Evolutionary conservation across 2,329 filamentous ascomycete species (phyloP).

Genomic region (Gremmenia infestans): DNA sequence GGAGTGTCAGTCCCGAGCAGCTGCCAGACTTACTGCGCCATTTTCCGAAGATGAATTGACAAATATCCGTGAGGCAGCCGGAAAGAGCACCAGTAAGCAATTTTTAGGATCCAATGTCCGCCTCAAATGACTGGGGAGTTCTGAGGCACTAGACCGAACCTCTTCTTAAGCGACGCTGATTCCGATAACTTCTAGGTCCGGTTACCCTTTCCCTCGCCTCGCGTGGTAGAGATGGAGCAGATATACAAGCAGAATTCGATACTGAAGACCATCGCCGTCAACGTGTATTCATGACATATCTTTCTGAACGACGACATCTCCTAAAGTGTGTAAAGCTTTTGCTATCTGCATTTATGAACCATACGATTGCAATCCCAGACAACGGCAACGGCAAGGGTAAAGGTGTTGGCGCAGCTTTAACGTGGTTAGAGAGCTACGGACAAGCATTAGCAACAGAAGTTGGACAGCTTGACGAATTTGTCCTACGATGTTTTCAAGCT

Average conservation of each 20-base stretch:
- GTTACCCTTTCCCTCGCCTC: slow-evolving; percentile 38
- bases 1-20: slow-evolving; percentile 78
- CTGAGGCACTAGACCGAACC: too few relatives aligned
- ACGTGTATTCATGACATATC: slow-evolving; percentile 66
- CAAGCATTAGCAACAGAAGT: slow-evolving; percentile 7
- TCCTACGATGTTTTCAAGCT: slow-evolving; percentile 41
- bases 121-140: too few relatives aligned
- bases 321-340: slow-evolving; percentile 54
- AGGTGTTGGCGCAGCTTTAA: neutral
- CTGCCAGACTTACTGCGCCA: slow-evolving; percentile 63
- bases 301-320: slow-evolving; percentile 66
- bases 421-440: slow-evolving; percentile 13
- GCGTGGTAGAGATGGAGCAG: slow-evolving; percentile 31
- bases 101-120: too few relatives aligned
- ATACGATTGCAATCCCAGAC: neutral
- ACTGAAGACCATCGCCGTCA: slow-evolving; percentile 56
- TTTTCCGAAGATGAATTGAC: slow-evolving; percentile 74
- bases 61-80: slow-evolving; percentile 70
- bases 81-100: slow-evolving; percentile 39
- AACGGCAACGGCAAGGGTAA: slow-evolving; percentile 10
- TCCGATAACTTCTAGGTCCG: slow-evolving; percentile 50
- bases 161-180: too few relatives aligned
- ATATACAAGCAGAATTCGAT: slow-evolving; percentile 56
- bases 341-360: slow-evolving; percentile 29
- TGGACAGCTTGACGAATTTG: slow-evolving; percentile 8